A percentile compares a stretch with the other conserved stretches of the same genome.
These are phyloP conservation scores for Silene uniflora DNA, from an alignment of 148 eudicot genomes.

Conservation along the genomic window DNA sequence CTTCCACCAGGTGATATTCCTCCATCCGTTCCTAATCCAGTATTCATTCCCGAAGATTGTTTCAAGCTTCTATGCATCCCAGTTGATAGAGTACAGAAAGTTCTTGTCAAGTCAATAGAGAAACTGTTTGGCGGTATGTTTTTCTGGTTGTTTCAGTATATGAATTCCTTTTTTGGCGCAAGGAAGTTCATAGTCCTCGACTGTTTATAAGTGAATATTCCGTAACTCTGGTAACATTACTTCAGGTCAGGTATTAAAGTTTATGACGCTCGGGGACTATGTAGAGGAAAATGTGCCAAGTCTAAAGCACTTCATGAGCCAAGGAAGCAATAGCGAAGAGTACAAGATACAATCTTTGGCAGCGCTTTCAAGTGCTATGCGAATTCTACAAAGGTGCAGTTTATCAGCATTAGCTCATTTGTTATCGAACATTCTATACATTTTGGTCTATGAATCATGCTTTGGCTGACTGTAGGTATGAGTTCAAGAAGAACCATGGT, in stretches of 20 bases:
- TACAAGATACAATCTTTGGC: conserved; percentile 53
- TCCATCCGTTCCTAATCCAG: conserved; percentile 34
- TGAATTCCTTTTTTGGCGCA: neutral
- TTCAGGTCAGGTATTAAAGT: conserved; percentile 42
- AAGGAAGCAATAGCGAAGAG: conserved; percentile 34
- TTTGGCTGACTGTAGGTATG: conserved; percentile 39
- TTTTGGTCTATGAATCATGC: neutral
- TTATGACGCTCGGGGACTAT: conserved; percentile 54
- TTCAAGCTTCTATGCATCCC: conserved; percentile 71
- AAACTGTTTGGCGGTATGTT: conserved; percentile 61
- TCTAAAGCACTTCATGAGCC: conserved; percentile 52
- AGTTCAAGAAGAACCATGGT: conserved; percentile 83
- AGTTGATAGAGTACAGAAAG: conserved; percentile 38
- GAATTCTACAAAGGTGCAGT: conserved; percentile 68
- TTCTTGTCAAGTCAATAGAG: conserved; percentile 50
- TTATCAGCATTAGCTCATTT: neutral
- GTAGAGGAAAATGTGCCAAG: conserved; percentile 65
- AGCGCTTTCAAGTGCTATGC: conserved; percentile 76
- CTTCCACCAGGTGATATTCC: conserved; percentile 37
- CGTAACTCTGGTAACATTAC: neutral
- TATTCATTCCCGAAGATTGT: conserved; percentile 77
- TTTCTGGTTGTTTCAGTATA: neutral
- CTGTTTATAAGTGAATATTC: neutral
- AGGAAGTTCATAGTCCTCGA: neutral
- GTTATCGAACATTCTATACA: neutral